These are phyloP conservation scores for Podila epicladia DNA, from an alignment of 192 early-diverging fungal genomes.

Conservation along the genomic window DNA sequence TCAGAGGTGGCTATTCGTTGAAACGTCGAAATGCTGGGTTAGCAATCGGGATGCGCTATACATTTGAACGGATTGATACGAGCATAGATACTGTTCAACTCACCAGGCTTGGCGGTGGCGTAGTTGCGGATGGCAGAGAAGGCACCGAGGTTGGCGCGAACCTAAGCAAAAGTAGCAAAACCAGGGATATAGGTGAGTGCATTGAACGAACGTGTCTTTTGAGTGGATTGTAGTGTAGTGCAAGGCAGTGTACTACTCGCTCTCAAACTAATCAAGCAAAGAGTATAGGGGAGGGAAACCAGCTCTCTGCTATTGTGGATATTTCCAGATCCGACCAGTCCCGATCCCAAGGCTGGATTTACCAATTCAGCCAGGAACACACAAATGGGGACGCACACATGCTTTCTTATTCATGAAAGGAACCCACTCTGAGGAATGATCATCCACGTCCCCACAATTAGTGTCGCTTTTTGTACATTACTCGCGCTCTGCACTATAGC, in stretches of 20 bases:
- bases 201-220: neutral
- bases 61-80: no score
- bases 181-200: neutral
- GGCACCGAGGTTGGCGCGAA: conserved; percentile 66
- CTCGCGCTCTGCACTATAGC: no score
- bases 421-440: no score
- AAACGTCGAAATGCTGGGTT: no score
- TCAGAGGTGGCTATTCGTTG: conserved; percentile 78
- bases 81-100: neutral
- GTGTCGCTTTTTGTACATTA: no score
- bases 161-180: conserved; percentile 34
- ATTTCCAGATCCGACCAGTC: conserved; percentile 12
- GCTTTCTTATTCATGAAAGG: no score
- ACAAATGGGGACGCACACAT: neutral
- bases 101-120: conserved; percentile 64
- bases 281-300: neutral
- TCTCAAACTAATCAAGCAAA: neutral
- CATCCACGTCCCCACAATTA: no score
- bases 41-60: no score
- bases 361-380: neutral
- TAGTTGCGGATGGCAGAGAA: conserved; percentile 63
- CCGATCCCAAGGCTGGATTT: neutral
- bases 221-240: neutral
- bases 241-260: neutral
- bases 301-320: neutral